phyloP scores from a whole-genome alignment of 306 rosid genomes.

The Cicer cuneatum region DNA sequence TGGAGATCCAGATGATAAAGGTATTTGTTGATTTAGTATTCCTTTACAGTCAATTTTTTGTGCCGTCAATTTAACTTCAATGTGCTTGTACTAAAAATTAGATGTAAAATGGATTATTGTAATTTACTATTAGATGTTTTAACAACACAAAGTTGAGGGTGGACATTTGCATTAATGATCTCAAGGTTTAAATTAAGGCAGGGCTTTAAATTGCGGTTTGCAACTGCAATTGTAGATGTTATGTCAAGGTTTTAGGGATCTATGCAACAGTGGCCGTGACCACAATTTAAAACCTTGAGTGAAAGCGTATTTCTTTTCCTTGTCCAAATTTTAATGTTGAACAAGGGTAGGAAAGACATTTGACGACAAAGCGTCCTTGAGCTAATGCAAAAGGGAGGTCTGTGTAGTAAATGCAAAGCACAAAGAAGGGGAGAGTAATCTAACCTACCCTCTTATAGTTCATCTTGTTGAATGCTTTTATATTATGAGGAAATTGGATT shows the following conservation, averaged over 20 bases:
- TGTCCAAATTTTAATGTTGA: background rate
- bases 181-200: background rate
- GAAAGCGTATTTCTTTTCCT: too few relatives aligned
- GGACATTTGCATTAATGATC: background rate
- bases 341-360: background rate
- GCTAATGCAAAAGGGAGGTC: background rate
- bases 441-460: too few relatives aligned
- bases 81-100: background rate
- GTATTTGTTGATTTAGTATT: conserved; percentile 47
- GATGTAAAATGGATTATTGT: background rate
- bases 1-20: conserved; percentile 94
- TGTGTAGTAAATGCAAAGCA: conserved; percentile 1
- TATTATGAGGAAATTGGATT: conserved; percentile 1
- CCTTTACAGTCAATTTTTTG: too few relatives aligned
- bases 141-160: background rate
- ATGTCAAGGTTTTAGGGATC: background rate
- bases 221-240: background rate
- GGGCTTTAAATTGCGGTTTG: background rate
- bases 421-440: too few relatives aligned
- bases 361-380: background rate
- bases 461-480: background rate
- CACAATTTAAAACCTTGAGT: too few relatives aligned
- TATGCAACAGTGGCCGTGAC: background rate
- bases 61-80: background rate
- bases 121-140: conserved; percentile 2